These are phyloP conservation scores for Urtica urens DNA, from an alignment of 306 rosid species.

Conservation along the genomic window DNA sequence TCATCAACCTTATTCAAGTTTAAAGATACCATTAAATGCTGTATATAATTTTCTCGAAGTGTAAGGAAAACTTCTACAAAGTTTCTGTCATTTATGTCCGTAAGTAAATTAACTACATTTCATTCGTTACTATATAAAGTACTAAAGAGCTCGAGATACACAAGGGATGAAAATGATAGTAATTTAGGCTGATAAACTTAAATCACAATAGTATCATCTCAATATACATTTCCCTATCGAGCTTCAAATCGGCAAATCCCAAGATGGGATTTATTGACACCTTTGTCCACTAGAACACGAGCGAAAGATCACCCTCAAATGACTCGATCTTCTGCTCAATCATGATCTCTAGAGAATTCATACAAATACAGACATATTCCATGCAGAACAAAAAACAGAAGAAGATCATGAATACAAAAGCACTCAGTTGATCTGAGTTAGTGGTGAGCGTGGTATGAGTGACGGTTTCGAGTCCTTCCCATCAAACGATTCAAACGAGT, in stretches of 20 bases:
- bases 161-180: neutral
- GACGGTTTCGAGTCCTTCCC: constrained; percentile 74
- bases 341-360: constrained; percentile 9
- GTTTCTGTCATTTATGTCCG: too few species aligned
- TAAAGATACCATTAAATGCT: too few species aligned
- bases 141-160: too few species aligned
- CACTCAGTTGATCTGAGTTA: constrained; percentile 44
- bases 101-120: too few species aligned
- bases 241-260: constrained; percentile 35
- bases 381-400: neutral
- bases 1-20: too few species aligned
- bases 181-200: neutral
- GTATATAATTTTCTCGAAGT: too few species aligned
- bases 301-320: constrained; percentile 10
- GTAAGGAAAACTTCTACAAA: too few species aligned
- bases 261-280: constrained; percentile 48
- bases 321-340: neutral
- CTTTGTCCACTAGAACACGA: constrained; percentile 14
- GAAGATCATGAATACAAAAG: neutral
- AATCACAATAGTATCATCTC: constrained; percentile 5
- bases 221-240: constrained; percentile 32
- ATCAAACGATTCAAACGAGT: constrained; percentile 46
- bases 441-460: constrained; percentile 87
- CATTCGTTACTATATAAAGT: too few species aligned
- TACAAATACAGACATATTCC: constrained; percentile 34